phyloP scores from a whole-genome alignment of 2,329 filamentous ascomycete species.

The Westerdykella aurantiaca region DNA sequence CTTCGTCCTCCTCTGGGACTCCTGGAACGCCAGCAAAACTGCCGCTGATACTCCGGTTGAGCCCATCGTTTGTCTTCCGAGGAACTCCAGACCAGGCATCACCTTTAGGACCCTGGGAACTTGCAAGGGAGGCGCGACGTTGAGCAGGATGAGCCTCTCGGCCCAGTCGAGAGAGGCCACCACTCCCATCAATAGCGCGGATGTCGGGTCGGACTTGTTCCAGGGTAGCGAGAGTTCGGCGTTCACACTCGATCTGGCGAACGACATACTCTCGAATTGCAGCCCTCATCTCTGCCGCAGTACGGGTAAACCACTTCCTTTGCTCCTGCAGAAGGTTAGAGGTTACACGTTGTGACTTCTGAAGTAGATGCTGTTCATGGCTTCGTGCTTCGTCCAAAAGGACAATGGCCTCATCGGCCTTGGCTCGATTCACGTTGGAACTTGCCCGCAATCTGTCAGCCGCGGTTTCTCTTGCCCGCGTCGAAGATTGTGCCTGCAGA shows the following conservation, averaged over 20 bases:
- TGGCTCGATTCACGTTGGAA: constrained; percentile 83
- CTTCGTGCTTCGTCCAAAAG: constrained; percentile 81
- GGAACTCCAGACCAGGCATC: constrained; percentile 97
- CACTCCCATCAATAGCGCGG: constrained; percentile 82
- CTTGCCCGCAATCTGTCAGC: constrained; percentile 84
- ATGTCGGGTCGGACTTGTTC: constrained; percentile 92
- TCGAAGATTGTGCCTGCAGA: constrained; percentile 79
- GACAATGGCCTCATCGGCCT: constrained; percentile 95
- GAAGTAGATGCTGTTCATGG: constrained; percentile 72
- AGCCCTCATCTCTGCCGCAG: constrained; percentile 72
- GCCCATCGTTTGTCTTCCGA: constrained; percentile 65
- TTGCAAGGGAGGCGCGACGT: constrained; percentile 70
- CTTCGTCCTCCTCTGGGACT: constrained; percentile 57
- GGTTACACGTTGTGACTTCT: constrained; percentile 86
- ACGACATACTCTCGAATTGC: constrained; percentile 89
- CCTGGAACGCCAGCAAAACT: constrained; percentile 56
- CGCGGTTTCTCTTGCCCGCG: constrained; percentile 74
- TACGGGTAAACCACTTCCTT: constrained; percentile 83
- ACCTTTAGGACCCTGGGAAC: constrained; percentile 93
- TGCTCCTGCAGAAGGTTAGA: constrained; percentile 83
- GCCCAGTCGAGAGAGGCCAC: constrained; percentile 82
- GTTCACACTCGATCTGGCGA: constrained; percentile 91
- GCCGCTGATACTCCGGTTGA: constrained; percentile 70
- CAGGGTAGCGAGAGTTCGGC: constrained; percentile 83
- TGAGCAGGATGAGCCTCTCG: constrained; percentile 75